Conservation (phyloP, 805 yeast genomes). For the Saturnispora diversa region DNA sequence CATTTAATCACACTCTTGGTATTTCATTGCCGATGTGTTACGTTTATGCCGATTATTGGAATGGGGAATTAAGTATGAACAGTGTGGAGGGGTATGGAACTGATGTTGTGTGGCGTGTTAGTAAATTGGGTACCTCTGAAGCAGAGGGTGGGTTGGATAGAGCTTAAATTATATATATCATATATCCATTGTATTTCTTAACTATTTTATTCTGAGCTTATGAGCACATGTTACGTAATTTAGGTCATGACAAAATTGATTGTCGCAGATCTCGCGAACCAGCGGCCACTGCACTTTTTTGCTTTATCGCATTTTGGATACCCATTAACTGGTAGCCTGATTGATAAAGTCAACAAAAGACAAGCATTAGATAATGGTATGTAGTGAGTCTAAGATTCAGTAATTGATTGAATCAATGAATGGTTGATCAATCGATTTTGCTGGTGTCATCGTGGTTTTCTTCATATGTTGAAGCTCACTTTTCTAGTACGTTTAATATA, state of each 20-base stretch:
- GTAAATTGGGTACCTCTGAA: slow-evolving; percentile 64
- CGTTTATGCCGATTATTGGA: slow-evolving; percentile 95
- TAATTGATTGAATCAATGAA: no score
- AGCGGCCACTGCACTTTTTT: no score
- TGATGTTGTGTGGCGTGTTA: slow-evolving; percentile 73
- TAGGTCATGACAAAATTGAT: background rate
- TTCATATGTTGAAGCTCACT: no score
- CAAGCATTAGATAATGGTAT: background rate
- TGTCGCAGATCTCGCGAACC: no score
- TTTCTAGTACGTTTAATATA: no score
- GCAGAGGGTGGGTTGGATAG: slow-evolving; percentile 63
- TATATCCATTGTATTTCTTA: background rate
- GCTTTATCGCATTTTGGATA: no score
- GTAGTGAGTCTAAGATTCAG: no score
- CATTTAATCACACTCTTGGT: slow-evolving; percentile 70
- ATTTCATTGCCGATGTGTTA: slow-evolving; percentile 89
- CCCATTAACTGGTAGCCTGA: no score
- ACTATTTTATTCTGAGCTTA: background rate
- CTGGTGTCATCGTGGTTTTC: no score
- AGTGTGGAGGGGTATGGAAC: slow-evolving; percentile 88
- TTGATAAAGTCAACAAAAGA: background rate
- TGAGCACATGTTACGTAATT: no score
- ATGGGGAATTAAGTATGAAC: slow-evolving; percentile 76
- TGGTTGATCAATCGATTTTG: no score
- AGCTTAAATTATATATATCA: slow-evolving; percentile 36